Conservation (phyloP, 495 filamentous ascomycete genomes). For the Bacidia gigantensis region DNA sequence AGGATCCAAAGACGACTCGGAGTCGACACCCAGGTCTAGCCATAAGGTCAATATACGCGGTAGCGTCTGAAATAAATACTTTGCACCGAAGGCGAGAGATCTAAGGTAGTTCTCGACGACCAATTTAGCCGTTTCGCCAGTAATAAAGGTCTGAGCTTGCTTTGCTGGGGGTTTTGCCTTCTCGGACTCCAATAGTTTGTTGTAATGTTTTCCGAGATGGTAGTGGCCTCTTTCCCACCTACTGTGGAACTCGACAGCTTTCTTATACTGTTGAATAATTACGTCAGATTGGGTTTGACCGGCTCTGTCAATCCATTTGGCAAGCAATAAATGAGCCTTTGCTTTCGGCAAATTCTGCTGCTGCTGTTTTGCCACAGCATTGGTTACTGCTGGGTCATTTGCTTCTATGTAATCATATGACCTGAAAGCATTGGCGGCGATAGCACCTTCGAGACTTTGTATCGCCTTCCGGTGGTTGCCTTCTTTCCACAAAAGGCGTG, state of each 20-base stretch:
- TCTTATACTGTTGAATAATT: conserved; percentile 64
- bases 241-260: conserved; percentile 42
- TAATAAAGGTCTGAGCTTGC: conserved; percentile 42
- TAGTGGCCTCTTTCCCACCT: conserved; percentile 96
- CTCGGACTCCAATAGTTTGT: conserved; percentile 85
- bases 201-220: conserved; percentile 93
- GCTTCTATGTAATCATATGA: conserved; percentile 31
- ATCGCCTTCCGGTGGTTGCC: conserved; percentile 92
- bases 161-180: conserved; percentile 57
- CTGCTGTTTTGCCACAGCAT: conserved; percentile 20
- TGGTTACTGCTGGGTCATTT: conserved; percentile 23
- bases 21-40: conserved; percentile 73
- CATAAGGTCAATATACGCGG: conserved; percentile 84
- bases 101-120: conserved; percentile 88
- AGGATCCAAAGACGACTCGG: conserved; percentile 51
- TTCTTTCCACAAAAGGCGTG: conserved; percentile 85
- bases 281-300: conserved; percentile 75
- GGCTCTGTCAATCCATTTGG: conserved; percentile 91
- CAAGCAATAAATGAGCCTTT: conserved; percentile 65
- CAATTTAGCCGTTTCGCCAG: conserved; percentile 71
- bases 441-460: conserved; percentile 71
- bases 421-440: conserved; percentile 56
- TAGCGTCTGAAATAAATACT: conserved; percentile 88
- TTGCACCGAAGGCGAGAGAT: conserved; percentile 73
- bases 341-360: conserved; percentile 34